These are phyloP conservation scores for Fusarium sambucinum DNA, from an alignment of 2,329 filamentous ascomycete genomes.

Conservation along the genomic window DNA sequence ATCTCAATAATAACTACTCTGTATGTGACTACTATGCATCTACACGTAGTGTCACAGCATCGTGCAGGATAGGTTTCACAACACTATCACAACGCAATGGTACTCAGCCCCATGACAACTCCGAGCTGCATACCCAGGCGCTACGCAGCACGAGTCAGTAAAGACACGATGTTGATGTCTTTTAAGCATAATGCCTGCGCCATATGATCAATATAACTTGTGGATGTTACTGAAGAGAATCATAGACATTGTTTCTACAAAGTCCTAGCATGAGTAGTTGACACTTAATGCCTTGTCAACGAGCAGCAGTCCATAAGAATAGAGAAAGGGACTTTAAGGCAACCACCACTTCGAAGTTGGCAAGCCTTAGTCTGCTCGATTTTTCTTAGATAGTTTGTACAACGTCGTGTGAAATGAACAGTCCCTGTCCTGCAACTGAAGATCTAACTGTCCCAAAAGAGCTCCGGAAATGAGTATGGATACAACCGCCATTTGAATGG, in stretches of 20 bases:
- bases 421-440: neutral
- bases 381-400: neutral
- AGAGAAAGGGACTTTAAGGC: neutral
- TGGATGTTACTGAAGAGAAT: neutral
- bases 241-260: neutral
- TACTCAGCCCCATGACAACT: neutral
- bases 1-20: too few species aligned
- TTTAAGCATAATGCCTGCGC: neutral
- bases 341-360: neutral
- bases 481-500: neutral
- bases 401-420: neutral
- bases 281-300: neutral
- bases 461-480: neutral
- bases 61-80: neutral
- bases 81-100: neutral
- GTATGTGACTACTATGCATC: too few species aligned
- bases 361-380: too few species aligned
- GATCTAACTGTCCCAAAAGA: neutral
- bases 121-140: neutral
- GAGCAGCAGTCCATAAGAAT: neutral
- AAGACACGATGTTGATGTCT: neutral
- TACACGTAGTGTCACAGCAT: neutral
- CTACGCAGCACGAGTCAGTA: neutral
- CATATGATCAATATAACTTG: neutral
- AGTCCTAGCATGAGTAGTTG: neutral